A percentile compares a stretch with the other conserved stretches of the same genome.
Conservation (phyloP, 495 filamentous ascomycete species). For the Neurospora sp. region DNA sequence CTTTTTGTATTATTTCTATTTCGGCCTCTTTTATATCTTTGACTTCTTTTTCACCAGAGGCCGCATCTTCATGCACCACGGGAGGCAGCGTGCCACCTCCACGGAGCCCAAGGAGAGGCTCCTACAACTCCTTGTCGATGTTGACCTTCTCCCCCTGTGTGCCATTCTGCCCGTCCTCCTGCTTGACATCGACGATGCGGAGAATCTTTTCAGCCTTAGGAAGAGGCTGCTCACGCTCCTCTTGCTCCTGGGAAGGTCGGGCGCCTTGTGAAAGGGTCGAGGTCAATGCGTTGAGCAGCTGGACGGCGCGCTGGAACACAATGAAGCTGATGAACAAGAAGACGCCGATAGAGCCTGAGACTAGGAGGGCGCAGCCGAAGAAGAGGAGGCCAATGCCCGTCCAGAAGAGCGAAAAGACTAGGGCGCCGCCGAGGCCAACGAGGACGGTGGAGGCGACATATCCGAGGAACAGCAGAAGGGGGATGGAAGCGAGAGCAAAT, state of each 20-base stretch:
- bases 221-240: not conserved
- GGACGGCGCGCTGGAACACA: not conserved
- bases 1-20: not conserved
- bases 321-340: constrained; percentile 31
- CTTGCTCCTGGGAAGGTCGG: not conserved
- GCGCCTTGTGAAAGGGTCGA: not conserved
- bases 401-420: constrained; percentile 54
- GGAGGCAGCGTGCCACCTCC: not conserved
- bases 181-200: not conserved
- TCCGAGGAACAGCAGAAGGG: constrained; percentile 49
- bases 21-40: not conserved
- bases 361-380: constrained; percentile 51
- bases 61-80: not conserved
- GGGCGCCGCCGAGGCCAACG: constrained; percentile 42
- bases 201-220: not conserved
- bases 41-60: not conserved
- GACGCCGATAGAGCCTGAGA: constrained; percentile 44
- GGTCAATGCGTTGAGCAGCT: not conserved
- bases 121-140: not conserved
- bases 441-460: constrained; percentile 46
- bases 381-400: constrained; percentile 52
- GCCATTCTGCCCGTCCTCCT: not conserved
- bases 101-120: not conserved
- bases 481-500: constrained; percentile 22
- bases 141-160: not conserved